phyloP scores from a whole-genome alignment of 1,284 basidiomycete genomes.

The Leucoagaricus sp. region DNA sequence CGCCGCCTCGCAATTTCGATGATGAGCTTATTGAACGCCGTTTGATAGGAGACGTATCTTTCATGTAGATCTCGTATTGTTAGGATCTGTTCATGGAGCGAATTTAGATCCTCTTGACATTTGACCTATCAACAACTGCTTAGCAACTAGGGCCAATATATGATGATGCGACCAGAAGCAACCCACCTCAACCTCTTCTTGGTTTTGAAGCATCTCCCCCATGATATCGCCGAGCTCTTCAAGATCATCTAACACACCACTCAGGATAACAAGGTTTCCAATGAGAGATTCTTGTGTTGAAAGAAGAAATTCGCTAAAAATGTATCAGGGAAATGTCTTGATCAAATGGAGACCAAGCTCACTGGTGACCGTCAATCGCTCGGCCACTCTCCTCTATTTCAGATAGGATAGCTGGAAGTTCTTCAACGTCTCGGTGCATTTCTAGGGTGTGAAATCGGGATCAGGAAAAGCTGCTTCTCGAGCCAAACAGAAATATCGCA shows the following conservation, averaged over 20 bases:
- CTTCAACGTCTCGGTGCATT: conserved; percentile 76
- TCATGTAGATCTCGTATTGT: conserved; percentile 64
- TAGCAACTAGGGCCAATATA: not conserved
- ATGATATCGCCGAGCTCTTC: conserved; percentile 78
- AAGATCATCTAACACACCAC: conserved; percentile 56
- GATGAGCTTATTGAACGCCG: conserved; percentile 70
- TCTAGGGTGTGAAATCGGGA: conserved; percentile 39
- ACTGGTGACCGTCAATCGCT: conserved; percentile 59
- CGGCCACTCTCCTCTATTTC: conserved; percentile 64
- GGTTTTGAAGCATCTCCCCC: conserved; percentile 69
- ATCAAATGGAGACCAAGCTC: conserved; percentile 25
- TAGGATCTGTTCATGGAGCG: conserved; percentile 59
- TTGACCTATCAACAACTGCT: conserved; percentile 38
- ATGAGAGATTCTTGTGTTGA: conserved; percentile 44
- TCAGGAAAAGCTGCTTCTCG: not conserved
- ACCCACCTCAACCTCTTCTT: conserved; percentile 64
- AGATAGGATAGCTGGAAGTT: conserved; percentile 68
- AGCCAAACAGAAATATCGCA: conserved; percentile 25
- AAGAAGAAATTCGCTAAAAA: conserved; percentile 48
- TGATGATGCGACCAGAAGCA: not conserved
- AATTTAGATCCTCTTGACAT: conserved; percentile 52
- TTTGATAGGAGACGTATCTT: conserved; percentile 65
- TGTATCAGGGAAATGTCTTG: not conserved
- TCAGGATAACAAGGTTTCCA: conserved; percentile 49
- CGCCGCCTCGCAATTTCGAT: conserved; percentile 70